A percentile compares a stretch with the other conserved stretches of the same genome.
Evolutionary conservation across 306 rosid species (phyloP).

Genomic region (Vachellia collinsii): DNA sequence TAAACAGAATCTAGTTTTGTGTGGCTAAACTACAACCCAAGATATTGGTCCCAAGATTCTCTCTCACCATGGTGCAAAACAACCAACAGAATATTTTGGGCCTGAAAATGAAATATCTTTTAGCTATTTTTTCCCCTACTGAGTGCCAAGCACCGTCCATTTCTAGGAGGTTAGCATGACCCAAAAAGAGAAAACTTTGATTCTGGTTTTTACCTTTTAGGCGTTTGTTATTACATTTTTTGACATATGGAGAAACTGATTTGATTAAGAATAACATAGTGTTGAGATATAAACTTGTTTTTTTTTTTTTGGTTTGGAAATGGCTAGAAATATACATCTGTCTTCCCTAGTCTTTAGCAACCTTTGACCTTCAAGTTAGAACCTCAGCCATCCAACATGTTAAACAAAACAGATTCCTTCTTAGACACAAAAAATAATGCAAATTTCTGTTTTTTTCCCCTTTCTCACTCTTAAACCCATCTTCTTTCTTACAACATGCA

Average conservation of each 20-base stretch:
- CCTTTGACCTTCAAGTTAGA: constrained; percentile 60
- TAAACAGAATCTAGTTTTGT: constrained; percentile 30
- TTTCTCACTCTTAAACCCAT: constrained; percentile 40
- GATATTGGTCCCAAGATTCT: constrained; percentile 2
- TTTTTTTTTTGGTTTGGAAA: not conserved
- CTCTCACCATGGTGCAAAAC: constrained; percentile 15
- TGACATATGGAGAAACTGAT: not conserved
- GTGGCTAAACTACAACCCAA: constrained; percentile 18
- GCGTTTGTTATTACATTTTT: not conserved
- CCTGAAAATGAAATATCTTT: not conserved
- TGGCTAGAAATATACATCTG: constrained; percentile 44
- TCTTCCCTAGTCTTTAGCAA: constrained; percentile 50
- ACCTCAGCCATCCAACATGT: constrained; percentile 58
- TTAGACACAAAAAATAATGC: constrained; percentile 20
- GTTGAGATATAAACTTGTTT: not conserved
- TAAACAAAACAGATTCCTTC: constrained; percentile 22
- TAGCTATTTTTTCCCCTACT: not conserved
- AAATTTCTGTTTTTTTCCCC: constrained; percentile 16
- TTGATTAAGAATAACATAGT: not conserved
- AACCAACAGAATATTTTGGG: constrained; percentile 14
- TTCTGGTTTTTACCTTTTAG: not conserved
- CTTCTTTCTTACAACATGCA: constrained; percentile 62
- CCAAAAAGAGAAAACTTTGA: not conserved
- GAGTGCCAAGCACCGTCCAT: constrained; percentile 23
- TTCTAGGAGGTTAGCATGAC: not conserved